Evolutionary conservation across 805 yeast genomes (phyloP).

Genomic region (Saccharomyces jurei): DNA sequence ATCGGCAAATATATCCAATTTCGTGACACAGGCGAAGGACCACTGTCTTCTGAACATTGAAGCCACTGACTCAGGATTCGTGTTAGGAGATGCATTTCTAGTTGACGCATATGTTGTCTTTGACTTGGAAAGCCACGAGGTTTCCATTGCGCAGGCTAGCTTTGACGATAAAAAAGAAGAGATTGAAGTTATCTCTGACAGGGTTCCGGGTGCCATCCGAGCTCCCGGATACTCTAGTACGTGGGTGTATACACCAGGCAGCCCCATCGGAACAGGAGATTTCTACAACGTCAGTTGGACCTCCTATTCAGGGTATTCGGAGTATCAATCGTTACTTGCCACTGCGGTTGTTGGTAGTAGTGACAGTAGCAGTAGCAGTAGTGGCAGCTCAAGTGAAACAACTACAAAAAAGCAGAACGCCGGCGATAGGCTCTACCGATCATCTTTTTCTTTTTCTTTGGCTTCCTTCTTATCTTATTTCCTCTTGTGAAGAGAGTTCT

Average conservation of each 20-base stretch:
- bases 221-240: constrained; percentile 42
- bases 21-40: constrained; percentile 16
- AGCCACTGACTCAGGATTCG: constrained; percentile 15
- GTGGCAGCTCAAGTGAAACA: not conserved
- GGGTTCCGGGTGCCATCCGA: constrained; percentile 42
- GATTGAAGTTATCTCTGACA: constrained; percentile 37
- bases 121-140: constrained; percentile 49
- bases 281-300: not conserved
- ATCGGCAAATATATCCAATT: constrained; percentile 38
- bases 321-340: not conserved
- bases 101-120: constrained; percentile 61
- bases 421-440: not conserved
- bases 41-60: constrained; percentile 40
- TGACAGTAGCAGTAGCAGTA: not conserved
- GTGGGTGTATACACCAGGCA: constrained; percentile 18
- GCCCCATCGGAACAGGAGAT: constrained; percentile 15
- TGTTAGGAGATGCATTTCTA: constrained; percentile 61
- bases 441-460: not conserved
- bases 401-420: not conserved
- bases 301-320: not conserved
- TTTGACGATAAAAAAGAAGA: constrained; percentile 24
- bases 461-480: not conserved
- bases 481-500: too few species aligned
- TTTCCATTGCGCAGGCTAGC: constrained; percentile 47
- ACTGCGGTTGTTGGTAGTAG: not conserved